Base-by-base conservation (phyloP, 768 basidiomycete species). In the Cytidiella melzeri region DNA sequence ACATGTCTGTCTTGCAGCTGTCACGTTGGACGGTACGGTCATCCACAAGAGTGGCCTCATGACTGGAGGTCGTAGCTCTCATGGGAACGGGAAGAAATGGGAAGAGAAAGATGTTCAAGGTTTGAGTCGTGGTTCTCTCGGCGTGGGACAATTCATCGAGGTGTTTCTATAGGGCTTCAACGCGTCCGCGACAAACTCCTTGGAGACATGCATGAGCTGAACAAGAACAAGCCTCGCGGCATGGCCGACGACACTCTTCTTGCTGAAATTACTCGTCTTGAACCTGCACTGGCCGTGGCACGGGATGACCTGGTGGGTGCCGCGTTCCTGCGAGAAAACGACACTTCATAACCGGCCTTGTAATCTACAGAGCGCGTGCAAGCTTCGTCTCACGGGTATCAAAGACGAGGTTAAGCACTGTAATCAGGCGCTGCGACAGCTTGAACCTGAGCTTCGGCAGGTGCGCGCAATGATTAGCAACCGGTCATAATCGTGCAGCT, bases 11-110 rank as follows among this genome's bases (percentile, higher is more conserved):
- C 15, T 34, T n/a, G 11, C 4, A 94, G 96, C 94, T 52, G 96
- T 99, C 19, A 96, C 96, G 0, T 72, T 99, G 38, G 94, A 98
- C 39, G 96, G 96, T 1, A 98, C 94, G 2, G 73, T 99, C 52
- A 97, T 99, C 41, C 96, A 99, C 67, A 94, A 94, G 71, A 93
- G 91, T 56, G 96, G 96, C 53, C 70, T 95, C 41, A 98, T 99
- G 62, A 99, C 96, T 27, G 96, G 96, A 69, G 96, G 96, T 23
- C 75, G 81, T 42, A 90, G 91, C 57, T 77, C 84, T 0, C 84
- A 85, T 53, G 76, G 73, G 41, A 81, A 67, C n/a, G 77, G 75
- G 36, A 88, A 89, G 69, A 92, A 91, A 62, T 97, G 92, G 86
- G 91, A 95, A 51, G 95, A 98, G 64, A 87, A 87, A 58, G 93